phyloP scores from a whole-genome alignment of 2,329 filamentous ascomycete genomes.

The Fusarium sp. region DNA sequence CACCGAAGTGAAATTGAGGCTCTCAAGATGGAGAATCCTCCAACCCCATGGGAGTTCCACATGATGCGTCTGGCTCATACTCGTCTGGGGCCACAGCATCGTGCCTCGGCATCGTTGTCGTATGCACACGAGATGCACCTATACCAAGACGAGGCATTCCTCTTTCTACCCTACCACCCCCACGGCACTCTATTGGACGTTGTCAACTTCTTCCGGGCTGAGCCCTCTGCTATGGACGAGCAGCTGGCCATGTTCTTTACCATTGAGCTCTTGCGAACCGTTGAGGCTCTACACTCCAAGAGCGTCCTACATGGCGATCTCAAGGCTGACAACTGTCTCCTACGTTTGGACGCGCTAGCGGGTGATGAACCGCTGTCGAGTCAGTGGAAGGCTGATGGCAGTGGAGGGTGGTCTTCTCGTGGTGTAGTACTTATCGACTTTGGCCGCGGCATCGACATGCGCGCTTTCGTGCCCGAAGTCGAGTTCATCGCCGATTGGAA shows the following conservation, averaged over 20 bases:
- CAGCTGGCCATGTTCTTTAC: slow-evolving; percentile 93
- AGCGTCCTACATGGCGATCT: slow-evolving; percentile 90
- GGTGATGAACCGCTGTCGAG: slow-evolving; percentile 60
- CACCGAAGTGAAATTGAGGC: slow-evolving; percentile 75
- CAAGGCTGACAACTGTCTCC: slow-evolving; percentile 93
- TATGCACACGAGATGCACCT: slow-evolving; percentile 90
- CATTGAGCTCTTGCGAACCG: slow-evolving; percentile 87
- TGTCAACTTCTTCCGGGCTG: slow-evolving; percentile 83
- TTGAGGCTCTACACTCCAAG: slow-evolving; percentile 84
- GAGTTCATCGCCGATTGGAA: slow-evolving; percentile 96
- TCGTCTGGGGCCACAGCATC: slow-evolving; percentile 75
- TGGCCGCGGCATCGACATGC: slow-evolving; percentile 93
- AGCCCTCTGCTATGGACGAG: slow-evolving; percentile 84
- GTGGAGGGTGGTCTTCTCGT: slow-evolving; percentile 79
- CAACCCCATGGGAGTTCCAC: slow-evolving; percentile 94
- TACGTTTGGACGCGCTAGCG: slow-evolving; percentile 72
- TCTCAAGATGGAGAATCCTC: slow-evolving; percentile 92
- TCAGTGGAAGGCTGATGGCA: slow-evolving; percentile 77
- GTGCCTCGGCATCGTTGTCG: slow-evolving; percentile 80
- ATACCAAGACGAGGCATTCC: slow-evolving; percentile 87
- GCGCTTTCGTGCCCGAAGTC: slow-evolving; percentile 76
- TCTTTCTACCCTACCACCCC: slow-evolving; percentile 86
- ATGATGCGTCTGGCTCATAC: slow-evolving; percentile 86
- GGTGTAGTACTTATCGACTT: slow-evolving; percentile 94
- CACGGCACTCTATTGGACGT: slow-evolving; percentile 96